These are phyloP conservation scores for Aphanocladium album DNA, from an alignment of 2,329 filamentous ascomycete species.

Conservation along the genomic window DNA sequence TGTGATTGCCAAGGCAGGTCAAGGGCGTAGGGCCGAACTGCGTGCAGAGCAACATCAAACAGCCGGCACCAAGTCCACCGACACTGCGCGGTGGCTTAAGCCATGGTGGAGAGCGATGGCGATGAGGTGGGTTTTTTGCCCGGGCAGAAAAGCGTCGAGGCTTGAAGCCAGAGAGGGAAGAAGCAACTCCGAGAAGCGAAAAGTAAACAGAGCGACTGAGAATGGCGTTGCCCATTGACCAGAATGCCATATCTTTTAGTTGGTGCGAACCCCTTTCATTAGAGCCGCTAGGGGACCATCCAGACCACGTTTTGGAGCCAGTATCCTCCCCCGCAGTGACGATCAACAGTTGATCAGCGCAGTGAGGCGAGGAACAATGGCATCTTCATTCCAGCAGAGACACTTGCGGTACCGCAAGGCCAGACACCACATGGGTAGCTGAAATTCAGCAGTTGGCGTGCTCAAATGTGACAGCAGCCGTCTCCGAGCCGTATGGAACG, in stretches of 20 bases:
- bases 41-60: not conserved
- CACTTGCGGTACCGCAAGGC: not conserved
- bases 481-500: not conserved
- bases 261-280: not conserved
- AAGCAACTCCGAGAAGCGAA: not conserved
- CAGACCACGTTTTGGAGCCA: slow-evolving; percentile 2
- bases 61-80: not conserved
- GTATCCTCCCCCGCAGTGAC: slow-evolving; percentile 8
- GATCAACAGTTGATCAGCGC: slow-evolving; percentile 1
- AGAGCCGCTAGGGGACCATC: not conserved
- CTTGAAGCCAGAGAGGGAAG: not conserved
- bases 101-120: slow-evolving; percentile 4
- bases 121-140: not conserved
- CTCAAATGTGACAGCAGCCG: not conserved
- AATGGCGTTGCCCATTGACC: not conserved
- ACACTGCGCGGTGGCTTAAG: not conserved
- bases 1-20: not conserved
- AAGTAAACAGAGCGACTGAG: not conserved
- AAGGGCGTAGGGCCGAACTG: not conserved
- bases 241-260: not conserved
- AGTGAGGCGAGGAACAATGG: slow-evolving; percentile 1
- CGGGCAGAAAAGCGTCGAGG: not conserved
- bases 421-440: not conserved
- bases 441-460: not conserved
- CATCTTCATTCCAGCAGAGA: slow-evolving; percentile 1